Percentiles rank a stretch among this genome's conserved stretches.
phyloP scores from a whole-genome alignment of 2,329 filamentous ascomycete genomes.

The Furcasterigmium sp. region DNA sequence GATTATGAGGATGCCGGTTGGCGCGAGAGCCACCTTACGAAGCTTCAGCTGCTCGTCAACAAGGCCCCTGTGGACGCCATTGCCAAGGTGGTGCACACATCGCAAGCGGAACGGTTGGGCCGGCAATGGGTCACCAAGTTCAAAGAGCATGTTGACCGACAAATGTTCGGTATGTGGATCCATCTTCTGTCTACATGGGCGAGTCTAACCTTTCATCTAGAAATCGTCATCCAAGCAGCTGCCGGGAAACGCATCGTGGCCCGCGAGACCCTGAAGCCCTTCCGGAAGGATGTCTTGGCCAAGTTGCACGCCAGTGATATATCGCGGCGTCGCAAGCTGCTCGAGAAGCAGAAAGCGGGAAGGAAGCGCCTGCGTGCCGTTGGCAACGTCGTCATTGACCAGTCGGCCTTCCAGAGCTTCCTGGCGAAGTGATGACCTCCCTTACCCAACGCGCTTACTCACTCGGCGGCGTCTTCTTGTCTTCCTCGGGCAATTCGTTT shows the following conservation, averaged over 20 bases:
- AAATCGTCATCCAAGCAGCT: constrained; percentile 90
- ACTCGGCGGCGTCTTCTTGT: background rate
- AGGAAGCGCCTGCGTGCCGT: constrained; percentile 79
- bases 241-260: constrained; percentile 80
- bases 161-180: constrained; percentile 66
- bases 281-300: constrained; percentile 87
- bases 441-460: background rate
- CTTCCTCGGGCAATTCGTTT: constrained; percentile 28
- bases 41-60: constrained; percentile 90
- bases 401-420: constrained; percentile 92
- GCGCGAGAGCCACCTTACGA: constrained; percentile 72
- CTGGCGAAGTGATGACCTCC: constrained; percentile 59
- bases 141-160: constrained; percentile 91
- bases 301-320: constrained; percentile 93
- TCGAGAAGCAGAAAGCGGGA: constrained; percentile 97
- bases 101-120: constrained; percentile 75
- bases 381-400: constrained; percentile 93
- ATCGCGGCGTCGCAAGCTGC: constrained; percentile 71
- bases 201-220: constrained; percentile 26
- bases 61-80: constrained; percentile 91
- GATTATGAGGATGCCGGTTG: constrained; percentile 97
- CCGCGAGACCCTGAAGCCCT: constrained; percentile 92
- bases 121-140: constrained; percentile 91
- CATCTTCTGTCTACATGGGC: background rate
- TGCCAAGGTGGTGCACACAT: constrained; percentile 78